These are phyloP conservation scores for Aspergillus sp. DNA, from an alignment of 2,329 filamentous ascomycete species.

Conservation along the genomic window DNA sequence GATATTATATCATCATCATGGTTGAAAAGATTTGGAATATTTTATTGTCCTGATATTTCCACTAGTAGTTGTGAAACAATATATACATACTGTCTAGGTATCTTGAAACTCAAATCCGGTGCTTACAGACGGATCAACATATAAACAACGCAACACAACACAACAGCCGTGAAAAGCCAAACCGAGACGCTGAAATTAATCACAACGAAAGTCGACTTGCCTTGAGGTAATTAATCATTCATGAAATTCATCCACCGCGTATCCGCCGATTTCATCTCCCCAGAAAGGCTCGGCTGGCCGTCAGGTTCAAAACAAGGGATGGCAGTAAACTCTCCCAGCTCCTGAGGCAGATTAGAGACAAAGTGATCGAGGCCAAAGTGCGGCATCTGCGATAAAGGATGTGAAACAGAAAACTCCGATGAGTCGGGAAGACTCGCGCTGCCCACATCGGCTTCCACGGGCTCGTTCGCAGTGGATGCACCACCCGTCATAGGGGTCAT, in stretches of 20 bases:
- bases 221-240: constrained; percentile 25
- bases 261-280: constrained; percentile 32
- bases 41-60: background rate
- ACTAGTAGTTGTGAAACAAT: background rate
- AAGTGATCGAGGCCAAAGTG: constrained; percentile 44
- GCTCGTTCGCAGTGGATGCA: constrained; percentile 16
- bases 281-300: constrained; percentile 24
- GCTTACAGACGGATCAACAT: background rate
- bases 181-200: constrained; percentile 8
- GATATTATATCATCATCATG: background rate
- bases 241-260: constrained; percentile 41
- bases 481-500: constrained; percentile 27
- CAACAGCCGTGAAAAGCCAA: background rate
- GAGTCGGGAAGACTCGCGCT: constrained; percentile 25
- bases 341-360: constrained; percentile 44
- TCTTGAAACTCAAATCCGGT: constrained; percentile 5
- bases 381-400: constrained; percentile 34
- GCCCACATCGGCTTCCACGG: constrained; percentile 27
- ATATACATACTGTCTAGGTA: constrained; percentile 18
- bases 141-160: constrained; percentile 4
- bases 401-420: constrained; percentile 32
- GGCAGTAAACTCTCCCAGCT: constrained; percentile 43
- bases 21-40: background rate
- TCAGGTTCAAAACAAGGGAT: constrained; percentile 45
- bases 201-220: background rate